phyloP scores from a whole-genome alignment of 352 stramenopile genomes.

The Phytophthora pistaciae region DNA sequence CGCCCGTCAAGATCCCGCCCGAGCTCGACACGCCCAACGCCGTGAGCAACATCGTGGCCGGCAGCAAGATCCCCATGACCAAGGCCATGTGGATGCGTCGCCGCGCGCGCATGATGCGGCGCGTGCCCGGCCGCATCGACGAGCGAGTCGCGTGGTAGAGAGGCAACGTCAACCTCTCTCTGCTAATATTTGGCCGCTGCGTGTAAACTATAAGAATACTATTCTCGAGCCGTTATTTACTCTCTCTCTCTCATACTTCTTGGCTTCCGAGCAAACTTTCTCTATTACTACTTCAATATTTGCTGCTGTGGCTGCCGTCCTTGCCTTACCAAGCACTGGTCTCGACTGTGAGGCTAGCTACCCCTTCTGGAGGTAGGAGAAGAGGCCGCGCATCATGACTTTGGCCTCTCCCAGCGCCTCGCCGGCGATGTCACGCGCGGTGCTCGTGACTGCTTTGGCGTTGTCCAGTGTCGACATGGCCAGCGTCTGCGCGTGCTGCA shows the following conservation, averaged over 20 bases:
- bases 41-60: constrained; percentile 53
- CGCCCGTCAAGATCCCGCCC: constrained; percentile 51
- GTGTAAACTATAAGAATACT: constrained; percentile 2
- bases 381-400: constrained; percentile 82
- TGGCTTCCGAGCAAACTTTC: no score
- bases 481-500: constrained; percentile 89
- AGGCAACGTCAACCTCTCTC: neutral
- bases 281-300: no score
- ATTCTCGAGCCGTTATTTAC: constrained; percentile 3
- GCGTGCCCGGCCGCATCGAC: constrained; percentile 50
- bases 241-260: neutral
- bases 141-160: constrained; percentile 43
- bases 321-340: no score
- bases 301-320: no score
- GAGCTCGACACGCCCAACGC: constrained; percentile 43
- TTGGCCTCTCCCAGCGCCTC: constrained; percentile 87
- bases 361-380: constrained; percentile 70
- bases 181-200: constrained; percentile 4
- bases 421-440: constrained; percentile 84
- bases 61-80: constrained; percentile 60
- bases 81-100: constrained; percentile 53
- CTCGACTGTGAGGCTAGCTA: neutral
- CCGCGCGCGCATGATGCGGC: constrained; percentile 41
- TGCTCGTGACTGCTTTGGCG: constrained; percentile 85
- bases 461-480: constrained; percentile 85